Evolutionary conservation across 306 rosid species (phyloP).

Genomic region (Glycine latifolia): DNA sequence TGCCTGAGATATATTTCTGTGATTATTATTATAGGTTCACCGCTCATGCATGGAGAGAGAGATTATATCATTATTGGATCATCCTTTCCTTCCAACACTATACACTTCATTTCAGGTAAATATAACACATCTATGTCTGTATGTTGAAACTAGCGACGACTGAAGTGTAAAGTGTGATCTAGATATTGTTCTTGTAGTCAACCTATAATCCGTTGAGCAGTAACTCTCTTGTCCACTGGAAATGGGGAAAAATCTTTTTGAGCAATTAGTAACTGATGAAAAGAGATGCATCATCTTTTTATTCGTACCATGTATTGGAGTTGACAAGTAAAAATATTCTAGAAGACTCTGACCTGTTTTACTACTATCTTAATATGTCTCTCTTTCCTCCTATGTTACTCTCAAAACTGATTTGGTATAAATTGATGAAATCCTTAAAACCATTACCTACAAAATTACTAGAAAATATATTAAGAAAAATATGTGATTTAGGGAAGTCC

Average conservation of each 20-base stretch:
- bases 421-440: neutral
- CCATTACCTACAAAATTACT: neutral
- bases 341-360: too few species aligned
- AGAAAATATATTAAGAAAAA: neutral
- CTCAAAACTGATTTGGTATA: neutral
- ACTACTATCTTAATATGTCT: neutral
- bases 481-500: neutral
- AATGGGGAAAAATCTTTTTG: neutral
- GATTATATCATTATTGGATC: slow-evolving; percentile 85
- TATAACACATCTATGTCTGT: neutral
- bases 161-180: neutral
- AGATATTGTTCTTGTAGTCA: slow-evolving; percentile 22
- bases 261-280: slow-evolving; percentile 5
- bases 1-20: too few species aligned
- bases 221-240: neutral
- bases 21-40: slow-evolving; percentile 74
- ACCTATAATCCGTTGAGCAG: neutral
- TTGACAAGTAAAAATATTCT: neutral
- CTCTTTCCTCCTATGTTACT: slow-evolving; percentile 3
- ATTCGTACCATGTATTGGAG: neutral
- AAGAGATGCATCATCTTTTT: neutral
- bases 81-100: slow-evolving; percentile 94
- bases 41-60: slow-evolving; percentile 93
- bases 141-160: neutral
- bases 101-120: slow-evolving; percentile 94